These are phyloP conservation scores for Vitis cinerea DNA, from an alignment of 164 flowering plant genomes.

Conservation along the genomic window DNA sequence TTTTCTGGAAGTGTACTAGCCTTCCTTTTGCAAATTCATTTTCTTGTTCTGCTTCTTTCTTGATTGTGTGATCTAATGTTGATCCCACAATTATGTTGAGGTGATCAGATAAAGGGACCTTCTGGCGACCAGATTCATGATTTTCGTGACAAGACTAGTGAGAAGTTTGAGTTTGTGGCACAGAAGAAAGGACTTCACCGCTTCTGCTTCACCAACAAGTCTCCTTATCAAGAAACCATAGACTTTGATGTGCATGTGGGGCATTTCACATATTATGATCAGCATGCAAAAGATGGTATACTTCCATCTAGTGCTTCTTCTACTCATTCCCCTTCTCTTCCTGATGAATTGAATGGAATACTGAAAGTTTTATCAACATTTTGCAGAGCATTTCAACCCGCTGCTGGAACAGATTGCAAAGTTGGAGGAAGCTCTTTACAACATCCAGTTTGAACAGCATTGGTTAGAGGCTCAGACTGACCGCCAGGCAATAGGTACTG, in stretches of 20 bases:
- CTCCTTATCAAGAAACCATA: constrained; percentile 48
- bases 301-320: background rate
- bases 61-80: no score
- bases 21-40: no score
- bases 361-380: constrained; percentile 5
- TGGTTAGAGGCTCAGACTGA: constrained; percentile 98
- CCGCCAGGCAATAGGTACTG: constrained; percentile 78
- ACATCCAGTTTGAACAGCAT: constrained; percentile 94
- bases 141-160: constrained; percentile 70
- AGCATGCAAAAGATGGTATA: constrained; percentile 52
- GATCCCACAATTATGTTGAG: constrained; percentile 3
- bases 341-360: no score
- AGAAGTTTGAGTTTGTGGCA: constrained; percentile 78
- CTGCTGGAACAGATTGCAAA: constrained; percentile 80
- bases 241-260: constrained; percentile 47
- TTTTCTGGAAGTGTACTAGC: no score
- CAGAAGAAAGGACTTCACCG: constrained; percentile 70
- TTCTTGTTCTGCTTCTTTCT: no score
- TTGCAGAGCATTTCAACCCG: constrained; percentile 88
- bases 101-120: constrained; percentile 86
- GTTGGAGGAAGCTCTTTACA: constrained; percentile 86
- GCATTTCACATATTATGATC: constrained; percentile 40
- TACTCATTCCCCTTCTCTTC: no score
- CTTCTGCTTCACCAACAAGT: constrained; percentile 73
- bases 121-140: constrained; percentile 81